These are phyloP conservation scores for Candida caryicola DNA, from an alignment of 805 yeast genomes.

Conservation along the genomic window DNA sequence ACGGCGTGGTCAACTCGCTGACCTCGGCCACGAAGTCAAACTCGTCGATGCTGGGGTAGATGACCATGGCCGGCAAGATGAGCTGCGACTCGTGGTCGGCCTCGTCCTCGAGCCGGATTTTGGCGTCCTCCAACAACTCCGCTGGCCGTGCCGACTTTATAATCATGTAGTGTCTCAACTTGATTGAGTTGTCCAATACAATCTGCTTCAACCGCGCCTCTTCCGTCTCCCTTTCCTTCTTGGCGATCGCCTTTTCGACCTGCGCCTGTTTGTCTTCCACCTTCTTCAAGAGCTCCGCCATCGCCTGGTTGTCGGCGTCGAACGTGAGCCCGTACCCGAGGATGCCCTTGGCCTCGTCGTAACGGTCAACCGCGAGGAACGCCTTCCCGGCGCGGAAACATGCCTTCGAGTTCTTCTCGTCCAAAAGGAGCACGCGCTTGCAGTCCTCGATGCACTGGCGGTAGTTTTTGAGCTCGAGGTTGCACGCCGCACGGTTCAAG, in stretches of 20 bases:
- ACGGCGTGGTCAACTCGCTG: conserved; percentile 68
- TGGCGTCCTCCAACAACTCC: conserved; percentile 51
- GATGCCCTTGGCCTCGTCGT: conserved; percentile 70
- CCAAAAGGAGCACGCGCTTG: conserved; percentile 59
- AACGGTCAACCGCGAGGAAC: conserved; percentile 60
- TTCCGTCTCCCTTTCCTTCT: conserved; percentile 37
- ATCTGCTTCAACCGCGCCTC: conserved; percentile 40
- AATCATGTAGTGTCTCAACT: conserved; percentile 53
- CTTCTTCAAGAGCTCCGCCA: conserved; percentile 44
- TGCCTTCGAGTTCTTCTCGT: conserved; percentile 78
- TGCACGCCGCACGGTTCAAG: conserved; percentile 88
- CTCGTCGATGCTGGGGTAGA: conserved; percentile 82
- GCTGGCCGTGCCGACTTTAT: conserved; percentile 53
- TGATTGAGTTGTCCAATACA: conserved; percentile 57
- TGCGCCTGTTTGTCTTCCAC: conserved; percentile 38
- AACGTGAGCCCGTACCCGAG: conserved; percentile 61
- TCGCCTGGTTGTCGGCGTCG: conserved; percentile 58
- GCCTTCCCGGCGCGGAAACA: conserved; percentile 83
- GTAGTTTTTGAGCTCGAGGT: conserved; percentile 79
- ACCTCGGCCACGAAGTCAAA: conserved; percentile 77
- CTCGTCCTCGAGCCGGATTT: conserved; percentile 58
- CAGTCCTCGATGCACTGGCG: conserved; percentile 87
- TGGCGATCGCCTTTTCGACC: conserved; percentile 26
- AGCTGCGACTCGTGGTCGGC: conserved; percentile 73
- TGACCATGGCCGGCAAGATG: conserved; percentile 73